Evolutionary conservation across 2,329 filamentous ascomycete genomes (phyloP), one percentile per base, ranked within the genome.

Genomic region (Fonsecaea pedrosoi): DNA sequence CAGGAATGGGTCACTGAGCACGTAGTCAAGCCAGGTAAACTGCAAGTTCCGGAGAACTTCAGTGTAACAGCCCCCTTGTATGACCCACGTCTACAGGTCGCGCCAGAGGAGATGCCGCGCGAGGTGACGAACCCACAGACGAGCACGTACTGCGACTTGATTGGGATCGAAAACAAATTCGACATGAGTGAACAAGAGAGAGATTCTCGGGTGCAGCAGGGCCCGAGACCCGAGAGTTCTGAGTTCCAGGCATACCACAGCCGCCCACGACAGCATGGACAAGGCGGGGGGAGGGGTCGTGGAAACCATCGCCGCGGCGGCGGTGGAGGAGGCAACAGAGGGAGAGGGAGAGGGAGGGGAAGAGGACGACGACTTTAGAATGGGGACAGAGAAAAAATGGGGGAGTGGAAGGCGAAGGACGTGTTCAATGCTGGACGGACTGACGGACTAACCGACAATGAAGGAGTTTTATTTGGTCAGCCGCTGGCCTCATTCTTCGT

Each of bases 91-190:
- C 80, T 84, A 6, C 86, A 88, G 0, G 85, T 89, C 70, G 82
- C 81, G 30, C 86, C 87, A 0, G 74, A 82, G 0, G 82, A 89
- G n/a, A 85, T 88, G 76, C 92, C 93, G 1, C 81, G 83, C 1
- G 94, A 97, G 78, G 94, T 94, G 76, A 92, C 88, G 3, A 98
- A 95, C 75, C 89, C 90, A 12, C 94, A 98, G 79, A 98, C 93
- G 6, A 82, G 82, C n/a, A 79, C 83, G 2, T 98, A 94, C 75
- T 99, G 95, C 78, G 82, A 89, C 64, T 79, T 98, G 63, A 74
- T 98, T 1, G 88, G 86, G 8, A 88, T 99, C 38, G 81, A 86
- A 5, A 96, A 98, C 76, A 83, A 89, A 9, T 96, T 89, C 82
- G 84, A 90, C 72, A 86, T 90, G 1, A 87, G 81, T n/a, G 85